phyloP scores from a whole-genome alignment of 352 stramenopile species.

The Hyaloperonospora arabidopsidis region DNA sequence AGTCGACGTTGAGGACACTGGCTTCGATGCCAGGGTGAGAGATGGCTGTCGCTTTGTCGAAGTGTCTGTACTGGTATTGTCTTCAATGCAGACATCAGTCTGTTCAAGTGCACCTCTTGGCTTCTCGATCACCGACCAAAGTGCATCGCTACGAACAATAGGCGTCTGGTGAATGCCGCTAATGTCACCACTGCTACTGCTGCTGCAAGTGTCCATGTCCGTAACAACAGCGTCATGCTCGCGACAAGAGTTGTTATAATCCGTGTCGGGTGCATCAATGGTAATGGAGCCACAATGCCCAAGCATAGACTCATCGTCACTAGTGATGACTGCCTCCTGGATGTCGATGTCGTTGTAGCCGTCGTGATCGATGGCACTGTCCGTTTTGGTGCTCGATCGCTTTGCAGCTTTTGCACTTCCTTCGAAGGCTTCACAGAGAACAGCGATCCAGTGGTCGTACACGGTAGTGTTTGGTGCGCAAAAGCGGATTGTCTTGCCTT shows the following conservation, averaged over 20 bases:
- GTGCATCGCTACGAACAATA: too few relatives aligned
- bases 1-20: not conserved
- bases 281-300: too few relatives aligned
- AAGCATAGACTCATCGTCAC: too few relatives aligned
- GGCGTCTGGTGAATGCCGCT: too few relatives aligned
- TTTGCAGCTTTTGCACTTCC: not conserved
- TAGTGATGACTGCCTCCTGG: not conserved
- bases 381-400: slow-evolving; percentile 12
- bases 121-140: too few relatives aligned
- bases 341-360: not conserved
- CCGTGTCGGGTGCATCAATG: too few relatives aligned
- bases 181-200: not conserved
- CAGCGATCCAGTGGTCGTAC: slow-evolving; percentile 8
- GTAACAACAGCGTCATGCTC: not conserved
- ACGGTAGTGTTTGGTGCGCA: slow-evolving; percentile 1
- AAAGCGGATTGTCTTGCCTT: slow-evolving; percentile 10
- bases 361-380: slow-evolving; percentile 21
- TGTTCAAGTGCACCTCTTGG: too few relatives aligned
- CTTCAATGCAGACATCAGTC: too few relatives aligned
- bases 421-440: slow-evolving; percentile 4
- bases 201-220: not conserved
- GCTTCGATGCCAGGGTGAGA: not conserved
- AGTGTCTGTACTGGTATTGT: too few relatives aligned
- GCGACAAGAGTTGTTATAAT: not conserved
- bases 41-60: too few relatives aligned